Percentiles rank a stretch among this genome's conserved stretches.
phyloP scores from a whole-genome alignment of 805 yeast species.

The Starmerella apicola region DNA sequence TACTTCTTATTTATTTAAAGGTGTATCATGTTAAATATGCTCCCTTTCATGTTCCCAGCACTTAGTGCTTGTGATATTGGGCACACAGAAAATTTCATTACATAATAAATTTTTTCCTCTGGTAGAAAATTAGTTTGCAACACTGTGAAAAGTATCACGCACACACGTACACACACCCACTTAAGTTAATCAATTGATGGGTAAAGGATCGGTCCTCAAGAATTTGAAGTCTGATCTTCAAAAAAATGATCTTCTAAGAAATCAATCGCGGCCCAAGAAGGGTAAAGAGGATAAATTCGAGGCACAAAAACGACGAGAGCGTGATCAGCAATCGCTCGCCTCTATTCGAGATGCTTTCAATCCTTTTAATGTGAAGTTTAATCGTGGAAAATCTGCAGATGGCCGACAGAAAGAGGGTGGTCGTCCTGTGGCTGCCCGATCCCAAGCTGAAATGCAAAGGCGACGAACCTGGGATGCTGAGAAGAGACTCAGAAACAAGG shows the following conservation, averaged over 20 bases:
- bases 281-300: constrained; percentile 11
- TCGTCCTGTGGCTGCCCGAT: constrained; percentile 59
- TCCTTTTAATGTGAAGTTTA: constrained; percentile 72
- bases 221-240: constrained; percentile 30
- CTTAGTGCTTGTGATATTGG: too few species aligned
- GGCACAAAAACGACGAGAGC: constrained; percentile 39
- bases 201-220: constrained; percentile 21
- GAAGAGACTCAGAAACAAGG: constrained; percentile 50
- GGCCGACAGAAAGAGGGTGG: constrained; percentile 26
- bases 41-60: too few species aligned
- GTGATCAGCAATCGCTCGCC: constrained; percentile 35
- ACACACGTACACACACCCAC: too few species aligned
- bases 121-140: too few species aligned
- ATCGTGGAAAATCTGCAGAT: constrained; percentile 44
- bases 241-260: constrained; percentile 36
- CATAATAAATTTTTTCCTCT: too few species aligned
- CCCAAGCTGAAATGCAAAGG: constrained; percentile 54
- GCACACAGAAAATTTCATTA: too few species aligned
- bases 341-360: constrained; percentile 74
- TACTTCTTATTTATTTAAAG: too few species aligned
- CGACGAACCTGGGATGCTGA: constrained; percentile 51
- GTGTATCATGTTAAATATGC: too few species aligned
- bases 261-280: constrained; percentile 32
- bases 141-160: too few species aligned
- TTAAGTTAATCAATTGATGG: too few species aligned